Evolutionary conservation across 768 basidiomycete genomes (phyloP), one percentile per base, ranked within the genome.

Genomic region (Butyriboletus loyo): DNA sequence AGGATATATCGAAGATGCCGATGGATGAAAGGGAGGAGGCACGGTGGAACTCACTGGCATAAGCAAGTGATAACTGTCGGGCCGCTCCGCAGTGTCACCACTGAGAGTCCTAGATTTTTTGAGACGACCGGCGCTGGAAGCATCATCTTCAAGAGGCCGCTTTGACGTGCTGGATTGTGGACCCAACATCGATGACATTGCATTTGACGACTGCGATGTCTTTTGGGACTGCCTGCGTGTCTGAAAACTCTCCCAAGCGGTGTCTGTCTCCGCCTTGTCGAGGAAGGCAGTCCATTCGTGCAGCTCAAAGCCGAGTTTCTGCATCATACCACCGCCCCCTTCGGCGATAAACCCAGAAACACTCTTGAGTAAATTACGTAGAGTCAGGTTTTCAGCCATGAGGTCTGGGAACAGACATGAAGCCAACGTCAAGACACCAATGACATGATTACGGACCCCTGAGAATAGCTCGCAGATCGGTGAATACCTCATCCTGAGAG

Each of bases 181-280:
- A n/a, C 68, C 68, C 38, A 70, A n/a, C 57, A 64, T 63, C 4
- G 68, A 70, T 24, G 67, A 54, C 62, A 66, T 70, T 21, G 68
- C 56, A 35, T 39, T 58, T 17, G 68, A 64, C 5, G 70, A 51
- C 32, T 66, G 68, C 3, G 61, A 54, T 4, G 71, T 71, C 43
- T 71, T 66, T 17, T 64, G 62, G 19, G 59, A 36, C 4, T 59
- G 60, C 68, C 86, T 94, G 58, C 92, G 83, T 5, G 77, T 60
- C 56, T 91, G 86, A 62, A 87, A 94, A 46, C 91, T 86, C 65
- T 96, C 93, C 79, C 88, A 92, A 32, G 92, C 93, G 2, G 92
- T 93, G 64, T 96, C 94, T 0, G 92, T 94, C 72, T 97, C 94
- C 1, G 88, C 82, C 61, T 84, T 85, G 70, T 89, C 92, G 56